These are phyloP conservation scores for Penicillium hordei DNA, from an alignment of 2,329 filamentous ascomycete species.

Conservation along the genomic window DNA sequence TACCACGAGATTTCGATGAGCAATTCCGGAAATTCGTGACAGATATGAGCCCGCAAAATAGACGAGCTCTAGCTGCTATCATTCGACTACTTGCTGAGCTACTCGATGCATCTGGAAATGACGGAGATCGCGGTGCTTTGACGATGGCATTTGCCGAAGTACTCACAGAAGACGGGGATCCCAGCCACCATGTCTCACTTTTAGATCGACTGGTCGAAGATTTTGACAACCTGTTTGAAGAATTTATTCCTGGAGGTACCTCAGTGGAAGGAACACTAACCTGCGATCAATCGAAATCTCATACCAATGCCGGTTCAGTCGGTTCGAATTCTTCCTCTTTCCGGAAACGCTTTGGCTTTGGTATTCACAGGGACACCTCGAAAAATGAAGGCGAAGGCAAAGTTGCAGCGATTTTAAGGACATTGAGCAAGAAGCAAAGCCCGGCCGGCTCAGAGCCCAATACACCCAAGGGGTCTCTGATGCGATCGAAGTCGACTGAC, in stretches of 20 bases:
- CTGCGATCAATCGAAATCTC: conserved; percentile 60
- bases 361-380: conserved; percentile 76
- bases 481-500: conserved; percentile 77
- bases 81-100: conserved; percentile 85
- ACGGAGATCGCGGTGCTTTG: conserved; percentile 83
- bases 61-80: conserved; percentile 76
- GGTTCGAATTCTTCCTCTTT: conserved; percentile 86
- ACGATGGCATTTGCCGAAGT: conserved; percentile 88
- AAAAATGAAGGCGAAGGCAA: conserved; percentile 68
- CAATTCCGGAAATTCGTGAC: conserved; percentile 55
- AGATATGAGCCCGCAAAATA: conserved; percentile 59
- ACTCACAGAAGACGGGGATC: conserved; percentile 72
- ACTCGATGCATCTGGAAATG: conserved; percentile 84
- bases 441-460: conserved; percentile 64
- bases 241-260: conserved; percentile 50
- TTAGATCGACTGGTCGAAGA: conserved; percentile 88
- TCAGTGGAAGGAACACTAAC: conserved; percentile 42
- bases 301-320: conserved; percentile 69
- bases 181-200: conserved; percentile 82
- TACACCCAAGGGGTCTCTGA: conserved; percentile 65
- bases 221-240: conserved; percentile 82
- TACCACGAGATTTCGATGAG: conserved; percentile 53
- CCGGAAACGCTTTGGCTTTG: conserved; percentile 78
- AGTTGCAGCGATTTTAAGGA: conserved; percentile 77
- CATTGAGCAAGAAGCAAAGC: conserved; percentile 76